A percentile compares a stretch with the other conserved stretches of the same genome.
Evolutionary conservation across 345 rosid species (phyloP).

Genomic region (Gynandropsis gynandra): DNA sequence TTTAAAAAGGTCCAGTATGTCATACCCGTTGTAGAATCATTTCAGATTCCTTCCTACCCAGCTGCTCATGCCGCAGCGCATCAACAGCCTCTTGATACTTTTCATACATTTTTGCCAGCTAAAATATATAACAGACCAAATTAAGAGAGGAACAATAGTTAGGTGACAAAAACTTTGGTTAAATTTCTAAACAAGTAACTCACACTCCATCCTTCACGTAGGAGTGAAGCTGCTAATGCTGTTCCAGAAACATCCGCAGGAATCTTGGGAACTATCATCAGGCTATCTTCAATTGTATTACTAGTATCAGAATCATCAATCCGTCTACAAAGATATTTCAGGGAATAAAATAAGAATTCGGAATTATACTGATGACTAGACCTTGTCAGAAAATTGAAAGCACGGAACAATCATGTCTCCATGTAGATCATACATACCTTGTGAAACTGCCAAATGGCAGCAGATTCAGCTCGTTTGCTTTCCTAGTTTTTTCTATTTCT

Average conservation of each 20-base stretch:
- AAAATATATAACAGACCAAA: constrained; percentile 6
- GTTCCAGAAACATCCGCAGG: constrained; percentile 94
- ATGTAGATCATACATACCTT: constrained; percentile 33
- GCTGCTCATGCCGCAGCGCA: constrained; percentile 88
- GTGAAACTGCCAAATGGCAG: constrained; percentile 63
- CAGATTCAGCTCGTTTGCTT: constrained; percentile 57
- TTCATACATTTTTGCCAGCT: constrained; percentile 89
- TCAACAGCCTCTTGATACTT: constrained; percentile 98
- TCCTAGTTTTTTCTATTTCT: constrained; percentile 64
- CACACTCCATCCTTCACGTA: constrained; percentile 99
- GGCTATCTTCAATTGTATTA: constrained; percentile 42
- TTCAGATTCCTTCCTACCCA: constrained; percentile 95
- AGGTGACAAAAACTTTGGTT: constrained; percentile 8
- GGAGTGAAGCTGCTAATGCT: constrained; percentile 85
- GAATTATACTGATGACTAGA: not conserved
- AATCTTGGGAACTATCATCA: constrained; percentile 50
- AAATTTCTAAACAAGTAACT: constrained; percentile 28
- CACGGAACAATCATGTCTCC: not conserved
- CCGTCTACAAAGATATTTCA: constrained; percentile 30
- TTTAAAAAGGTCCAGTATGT: constrained; percentile 8
- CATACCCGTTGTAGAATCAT: constrained; percentile 76
- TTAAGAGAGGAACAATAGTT: constrained; percentile 10
- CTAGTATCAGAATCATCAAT: constrained; percentile 30
- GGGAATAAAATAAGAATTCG: constrained; percentile 10
- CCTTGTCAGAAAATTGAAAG: constrained; percentile 6